These are phyloP conservation scores for Candida boidinii DNA, from an alignment of 805 yeast species.

Conservation along the genomic window DNA sequence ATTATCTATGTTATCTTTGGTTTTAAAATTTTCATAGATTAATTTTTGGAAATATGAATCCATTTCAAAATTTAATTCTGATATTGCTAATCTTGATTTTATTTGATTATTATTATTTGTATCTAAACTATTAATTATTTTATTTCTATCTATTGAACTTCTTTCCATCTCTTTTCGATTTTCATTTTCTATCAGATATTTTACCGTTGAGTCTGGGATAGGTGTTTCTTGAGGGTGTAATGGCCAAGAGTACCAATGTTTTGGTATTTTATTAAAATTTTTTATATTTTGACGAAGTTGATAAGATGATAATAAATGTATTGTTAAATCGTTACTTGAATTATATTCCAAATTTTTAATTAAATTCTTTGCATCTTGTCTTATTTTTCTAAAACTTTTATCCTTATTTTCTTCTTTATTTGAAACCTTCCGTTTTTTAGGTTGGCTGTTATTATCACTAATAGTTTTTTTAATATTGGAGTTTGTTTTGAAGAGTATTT, in stretches of 20 bases:
- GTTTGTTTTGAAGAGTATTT: too few species aligned
- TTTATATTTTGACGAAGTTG: slow-evolving; percentile 32
- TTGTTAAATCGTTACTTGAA: slow-evolving; percentile 46
- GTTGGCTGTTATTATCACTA: too few species aligned
- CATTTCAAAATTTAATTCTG: slow-evolving; percentile 13
- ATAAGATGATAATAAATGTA: slow-evolving; percentile 55
- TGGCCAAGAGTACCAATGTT: slow-evolving; percentile 59
- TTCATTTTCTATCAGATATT: slow-evolving; percentile 20
- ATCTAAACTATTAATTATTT: too few species aligned
- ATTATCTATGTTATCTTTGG: too few species aligned
- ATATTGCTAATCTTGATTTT: too few species aligned
- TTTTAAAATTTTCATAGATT: slow-evolving; percentile 5
- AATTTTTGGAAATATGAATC: slow-evolving; percentile 12
- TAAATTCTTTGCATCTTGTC: slow-evolving; percentile 13
- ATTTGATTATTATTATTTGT: too few species aligned
- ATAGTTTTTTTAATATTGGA: too few species aligned
- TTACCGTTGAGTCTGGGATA: slow-evolving; percentile 21
- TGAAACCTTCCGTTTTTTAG: too few species aligned
- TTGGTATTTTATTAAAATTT: slow-evolving; percentile 31
- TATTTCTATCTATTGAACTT: too few species aligned
- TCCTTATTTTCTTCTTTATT: neutral
- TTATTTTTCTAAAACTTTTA: slow-evolving; percentile 3
- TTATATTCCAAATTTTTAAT: slow-evolving; percentile 37
- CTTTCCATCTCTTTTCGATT: too few species aligned
- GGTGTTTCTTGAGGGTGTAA: slow-evolving; percentile 26